A percentile compares a stretch with the other conserved stretches of the same genome.
phyloP scores from a whole-genome alignment of 1,284 basidiomycete species.

The Porogramme epimiltina region DNA sequence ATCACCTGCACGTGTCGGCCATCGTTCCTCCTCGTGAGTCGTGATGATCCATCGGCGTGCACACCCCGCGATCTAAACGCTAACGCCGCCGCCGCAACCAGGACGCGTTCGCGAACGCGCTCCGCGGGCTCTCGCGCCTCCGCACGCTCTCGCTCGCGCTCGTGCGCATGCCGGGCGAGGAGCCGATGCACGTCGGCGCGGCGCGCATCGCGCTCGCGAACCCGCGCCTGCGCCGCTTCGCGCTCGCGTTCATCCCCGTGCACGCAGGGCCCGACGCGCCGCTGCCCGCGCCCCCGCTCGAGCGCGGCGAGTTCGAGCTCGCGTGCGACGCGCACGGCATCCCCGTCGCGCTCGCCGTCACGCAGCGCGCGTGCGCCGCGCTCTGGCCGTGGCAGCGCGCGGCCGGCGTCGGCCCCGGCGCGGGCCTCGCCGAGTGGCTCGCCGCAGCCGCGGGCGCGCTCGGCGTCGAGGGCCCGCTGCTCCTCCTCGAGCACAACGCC shows the following conservation, averaged over 20 bases:
- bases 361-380: slow-evolving; percentile 47
- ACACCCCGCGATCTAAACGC: not conserved
- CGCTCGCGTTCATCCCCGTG: slow-evolving; percentile 57
- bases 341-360: slow-evolving; percentile 43
- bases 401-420: not conserved
- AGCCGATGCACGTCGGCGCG: slow-evolving; percentile 56
- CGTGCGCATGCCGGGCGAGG: slow-evolving; percentile 67
- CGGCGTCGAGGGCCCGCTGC: slow-evolving; percentile 13
- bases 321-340: slow-evolving; percentile 44
- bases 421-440: slow-evolving; percentile 18
- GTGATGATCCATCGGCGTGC: not conserved
- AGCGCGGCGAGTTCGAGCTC: slow-evolving; percentile 57
- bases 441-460: slow-evolving; percentile 15
- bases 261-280: slow-evolving; percentile 28
- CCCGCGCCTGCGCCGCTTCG: slow-evolving; percentile 63
- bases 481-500: slow-evolving; percentile 10
- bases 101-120: slow-evolving; percentile 36
- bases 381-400: slow-evolving; percentile 19
- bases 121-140: slow-evolving; percentile 61
- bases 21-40: slow-evolving; percentile 68
- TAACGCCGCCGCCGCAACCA: slow-evolving; percentile 18
- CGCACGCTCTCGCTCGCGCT: slow-evolving; percentile 61
- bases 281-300: slow-evolving; percentile 33
- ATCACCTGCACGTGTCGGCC: slow-evolving; percentile 67
- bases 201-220: slow-evolving; percentile 61